Base-by-base conservation (phyloP, 768 basidiomycete species). In the Butyriboletus loyo region DNA sequence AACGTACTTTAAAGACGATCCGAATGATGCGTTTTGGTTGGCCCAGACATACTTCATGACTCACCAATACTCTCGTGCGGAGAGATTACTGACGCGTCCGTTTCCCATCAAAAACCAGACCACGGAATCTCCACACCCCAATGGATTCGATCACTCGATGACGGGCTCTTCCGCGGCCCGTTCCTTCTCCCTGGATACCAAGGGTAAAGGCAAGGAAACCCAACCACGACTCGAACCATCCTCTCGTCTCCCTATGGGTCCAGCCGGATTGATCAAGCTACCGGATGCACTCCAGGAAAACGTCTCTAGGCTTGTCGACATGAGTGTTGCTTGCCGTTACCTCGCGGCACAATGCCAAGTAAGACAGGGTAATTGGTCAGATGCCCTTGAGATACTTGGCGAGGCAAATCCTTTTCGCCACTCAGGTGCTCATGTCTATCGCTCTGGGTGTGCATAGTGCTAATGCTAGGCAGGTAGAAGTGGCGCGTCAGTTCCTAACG, bases 21-120 rank as follows among this genome's bases (percentile, higher is more conserved):
- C 94, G 28, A 97, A 98, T 66, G 97, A 99, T 70, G 97, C 94
- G 13, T 98, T 99, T 72, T 99, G 97, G 97, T 83, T 99, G 21
- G 95, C 97, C 3, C 97, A 99, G 69, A 92, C 90, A 0, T 93
- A 94, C 70, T 99, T 98, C 69, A 88, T 95, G 77, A 94, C 89
- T 3, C 86, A 95, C 61, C 92, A 97, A 55, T 98, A 96, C 71
- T 86, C 92, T 8, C 89, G 95, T 42, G 95, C 97, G 10, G 93
- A 98, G 68, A 83, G 87, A 41, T 77, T 99, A 25, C 80, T 99
- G 41, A 93, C 87, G 2, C 81, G 91, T n/a, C 90, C 92, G 0
- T 92, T 96, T 65, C 79, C 86, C 7, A 78, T 77, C 9, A 66
- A 76, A 31, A 74, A 75, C 5, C 76, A 78, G 8, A 73, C 77